Percentiles rank a stretch among this genome's conserved stretches.
Evolutionary conservation across 2,329 filamentous ascomycete genomes (phyloP).

Genomic region (Colletotrichum sp.): DNA sequence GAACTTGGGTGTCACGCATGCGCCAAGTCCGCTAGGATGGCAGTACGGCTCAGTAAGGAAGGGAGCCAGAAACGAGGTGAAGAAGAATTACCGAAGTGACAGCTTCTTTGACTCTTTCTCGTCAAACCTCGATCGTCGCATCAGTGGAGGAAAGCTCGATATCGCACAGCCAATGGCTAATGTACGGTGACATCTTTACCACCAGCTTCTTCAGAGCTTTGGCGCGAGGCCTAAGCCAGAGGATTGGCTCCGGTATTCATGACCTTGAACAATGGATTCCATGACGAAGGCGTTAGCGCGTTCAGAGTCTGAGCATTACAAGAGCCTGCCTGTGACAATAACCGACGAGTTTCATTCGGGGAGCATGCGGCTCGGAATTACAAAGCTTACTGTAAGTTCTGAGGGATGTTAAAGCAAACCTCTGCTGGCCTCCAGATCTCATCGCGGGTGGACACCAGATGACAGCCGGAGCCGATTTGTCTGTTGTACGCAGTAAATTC

Average conservation of each 20-base stretch:
- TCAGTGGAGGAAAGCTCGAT: constrained; percentile 2
- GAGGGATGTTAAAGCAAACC: not conserved
- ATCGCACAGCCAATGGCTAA: constrained; percentile 14
- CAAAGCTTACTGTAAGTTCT: not conserved
- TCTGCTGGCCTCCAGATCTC: not conserved
- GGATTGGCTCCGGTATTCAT: not conserved
- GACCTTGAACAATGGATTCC: not conserved
- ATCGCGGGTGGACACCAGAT: not conserved
- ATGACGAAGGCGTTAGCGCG: not conserved
- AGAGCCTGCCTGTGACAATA: not conserved
- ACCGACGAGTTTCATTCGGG: not conserved
- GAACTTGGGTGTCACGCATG: constrained; percentile 9
- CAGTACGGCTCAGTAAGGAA: not conserved
- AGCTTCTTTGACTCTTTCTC: not conserved
- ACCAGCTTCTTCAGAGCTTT: not conserved
- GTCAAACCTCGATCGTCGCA: constrained; percentile 18
- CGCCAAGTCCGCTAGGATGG: not conserved
- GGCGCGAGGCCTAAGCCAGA: not conserved
- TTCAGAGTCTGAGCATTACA: not conserved
- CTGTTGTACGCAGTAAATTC: not conserved
- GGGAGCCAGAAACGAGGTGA: not conserved
- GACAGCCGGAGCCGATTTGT: not conserved
- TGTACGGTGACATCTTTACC: constrained; percentile 11
- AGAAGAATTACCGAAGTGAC: not conserved
- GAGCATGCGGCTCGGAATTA: not conserved